Conservation (phyloP, 345 rosid species). For the Alliaria petiolata region DNA sequence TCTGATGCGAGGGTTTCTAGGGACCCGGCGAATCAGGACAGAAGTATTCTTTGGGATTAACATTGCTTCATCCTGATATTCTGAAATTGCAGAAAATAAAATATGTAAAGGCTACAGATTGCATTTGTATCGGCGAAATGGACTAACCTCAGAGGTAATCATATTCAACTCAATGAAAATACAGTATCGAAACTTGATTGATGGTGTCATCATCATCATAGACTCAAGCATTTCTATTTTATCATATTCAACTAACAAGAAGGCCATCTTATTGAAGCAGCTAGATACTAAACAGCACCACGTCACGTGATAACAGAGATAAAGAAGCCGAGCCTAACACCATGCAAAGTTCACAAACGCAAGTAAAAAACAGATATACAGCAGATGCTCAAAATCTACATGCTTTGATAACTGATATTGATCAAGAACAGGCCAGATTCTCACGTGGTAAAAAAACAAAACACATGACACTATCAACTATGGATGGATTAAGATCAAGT, state of each 20-base stretch:
- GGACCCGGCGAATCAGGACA: conserved; percentile 95
- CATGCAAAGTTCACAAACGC: too few species aligned
- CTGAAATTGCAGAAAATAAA: conserved; percentile 60
- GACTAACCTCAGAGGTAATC: neutral
- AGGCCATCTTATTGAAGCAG: neutral
- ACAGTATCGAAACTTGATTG: neutral
- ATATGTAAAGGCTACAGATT: conserved; percentile 1
- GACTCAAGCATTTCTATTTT: neutral
- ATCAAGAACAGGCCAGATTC: too few species aligned
- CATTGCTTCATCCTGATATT: conserved; percentile 89
- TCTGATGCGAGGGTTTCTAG: conserved; percentile 93
- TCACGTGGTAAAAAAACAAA: neutral
- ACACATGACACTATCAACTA: neutral
- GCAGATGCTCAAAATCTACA: neutral
- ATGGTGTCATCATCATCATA: neutral
- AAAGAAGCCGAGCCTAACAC: too few species aligned
- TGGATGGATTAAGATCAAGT: neutral
- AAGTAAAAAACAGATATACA: neutral
- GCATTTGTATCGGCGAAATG: neutral
- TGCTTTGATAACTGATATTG: neutral
- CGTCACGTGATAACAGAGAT: too few species aligned
- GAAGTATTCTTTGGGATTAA: conserved; percentile 95
- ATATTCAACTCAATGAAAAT: neutral
- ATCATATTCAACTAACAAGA: neutral
- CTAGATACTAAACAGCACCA: neutral